Evolutionary conservation across 83 land plant genomes (phyloP), one percentile per base, ranked within the genome.

Genomic region (Diphasiastrum complanatum): DNA sequence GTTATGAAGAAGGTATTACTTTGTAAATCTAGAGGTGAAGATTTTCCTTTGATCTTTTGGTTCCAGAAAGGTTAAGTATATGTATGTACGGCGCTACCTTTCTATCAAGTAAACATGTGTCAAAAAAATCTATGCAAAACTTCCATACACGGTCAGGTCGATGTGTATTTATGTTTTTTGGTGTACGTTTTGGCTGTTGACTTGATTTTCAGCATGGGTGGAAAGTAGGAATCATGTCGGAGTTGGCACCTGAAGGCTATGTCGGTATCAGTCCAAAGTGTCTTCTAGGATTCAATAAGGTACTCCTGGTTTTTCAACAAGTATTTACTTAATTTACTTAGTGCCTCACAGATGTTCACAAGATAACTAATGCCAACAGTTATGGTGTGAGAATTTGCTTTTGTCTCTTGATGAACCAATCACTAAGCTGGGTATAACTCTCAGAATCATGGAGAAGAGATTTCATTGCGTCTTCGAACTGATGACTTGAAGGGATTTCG

Each of bases 401-500:
- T 43, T 10, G 27, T 18, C 22, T 35, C n/a, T 33, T 29, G 36
- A 30, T 11, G 34, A 50, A 29, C 14, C 6, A 29, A 26, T 65
- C 25, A 19, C 31, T 14, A 24, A 2, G 11, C 19, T 27, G 24
- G 14, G 2, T 16, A 32, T 61, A 12, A 22, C 16, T n/a, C 29
- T 74, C 74, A 92, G 98, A 92, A 92, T 70, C 85, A 80, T 5
- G 96, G 96, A 41, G 89, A 89, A 61, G 99, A 93, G 67, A 93
- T 93, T 38, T 93, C 99, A 14, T 59, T 93, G 64, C 91, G 99
- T 26, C 81, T 93, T 38, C 78, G 99, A 29, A 93, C 96, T 12
- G 96, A 93, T 80, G 99, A 93, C 56, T 78, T 93, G 18, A 84
- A 83, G 62, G 99, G 99, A 23, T 93, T 93, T 60, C 80, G 96